These are phyloP conservation scores for Penicillium digitatum DNA, from an alignment of 2,329 filamentous ascomycete genomes.

Conservation along the genomic window DNA sequence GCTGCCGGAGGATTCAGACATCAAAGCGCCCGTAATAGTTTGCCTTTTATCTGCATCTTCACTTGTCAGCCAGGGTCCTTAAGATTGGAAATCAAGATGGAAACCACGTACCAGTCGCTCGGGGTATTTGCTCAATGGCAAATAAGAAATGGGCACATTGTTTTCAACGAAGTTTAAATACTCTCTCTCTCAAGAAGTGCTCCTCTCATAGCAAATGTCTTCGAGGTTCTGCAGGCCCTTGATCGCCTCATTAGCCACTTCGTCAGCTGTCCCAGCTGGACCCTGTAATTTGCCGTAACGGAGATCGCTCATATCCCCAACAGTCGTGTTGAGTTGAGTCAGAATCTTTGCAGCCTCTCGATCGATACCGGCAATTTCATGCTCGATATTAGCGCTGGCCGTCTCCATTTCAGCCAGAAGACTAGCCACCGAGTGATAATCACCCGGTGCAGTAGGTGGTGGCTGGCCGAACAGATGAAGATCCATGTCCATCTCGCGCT, in stretches of 20 bases:
- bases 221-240: slow-evolving; percentile 63
- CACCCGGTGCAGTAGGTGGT: slow-evolving; percentile 35
- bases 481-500: slow-evolving; percentile 45
- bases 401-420: slow-evolving; percentile 66
- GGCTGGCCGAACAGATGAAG: slow-evolving; percentile 58
- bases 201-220: slow-evolving; percentile 53
- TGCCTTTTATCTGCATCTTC: neutral
- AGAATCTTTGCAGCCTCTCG: slow-evolving; percentile 60
- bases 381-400: slow-evolving; percentile 62
- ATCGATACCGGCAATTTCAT: slow-evolving; percentile 63
- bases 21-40: neutral
- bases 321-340: slow-evolving; percentile 59
- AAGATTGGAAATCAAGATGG: neutral
- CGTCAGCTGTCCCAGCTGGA: slow-evolving; percentile 52
- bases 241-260: slow-evolving; percentile 63
- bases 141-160: neutral
- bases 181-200: slow-evolving; percentile 12
- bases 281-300: slow-evolving; percentile 68
- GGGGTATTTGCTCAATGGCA: neutral
- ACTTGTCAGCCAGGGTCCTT: neutral
- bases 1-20: neutral
- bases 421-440: slow-evolving; percentile 58
- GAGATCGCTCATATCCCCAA: slow-evolving; percentile 74
- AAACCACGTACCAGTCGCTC: neutral
- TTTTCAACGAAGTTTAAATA: too few relatives aligned